A percentile compares a stretch with the other conserved stretches of the same genome.
phyloP scores from a whole-genome alignment of 2,329 filamentous ascomycete species.

The Chalara sp. region DNA sequence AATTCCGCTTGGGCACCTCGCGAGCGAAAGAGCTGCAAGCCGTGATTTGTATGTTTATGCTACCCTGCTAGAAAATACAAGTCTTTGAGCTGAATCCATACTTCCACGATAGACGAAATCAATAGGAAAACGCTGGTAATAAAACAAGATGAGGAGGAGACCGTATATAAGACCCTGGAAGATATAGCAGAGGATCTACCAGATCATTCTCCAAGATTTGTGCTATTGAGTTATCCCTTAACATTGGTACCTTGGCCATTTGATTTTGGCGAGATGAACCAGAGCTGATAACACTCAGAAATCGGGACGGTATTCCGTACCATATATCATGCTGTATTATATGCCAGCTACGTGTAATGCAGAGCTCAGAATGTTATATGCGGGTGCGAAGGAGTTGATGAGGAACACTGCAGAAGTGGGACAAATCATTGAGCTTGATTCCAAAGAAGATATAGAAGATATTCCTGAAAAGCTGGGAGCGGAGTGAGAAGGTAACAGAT shows the following conservation, averaged over 20 bases:
- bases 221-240: conserved; percentile 85
- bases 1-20: conserved; percentile 89
- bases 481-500: neutral
- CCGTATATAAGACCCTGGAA: conserved; percentile 72
- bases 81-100: neutral
- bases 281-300: conserved; percentile 41
- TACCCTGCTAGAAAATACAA: neutral
- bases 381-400: conserved; percentile 93
- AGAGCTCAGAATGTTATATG: conserved; percentile 87
- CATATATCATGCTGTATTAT: conserved; percentile 93
- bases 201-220: conserved; percentile 82
- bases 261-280: neutral
- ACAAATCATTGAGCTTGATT: conserved; percentile 77
- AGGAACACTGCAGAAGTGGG: conserved; percentile 88
- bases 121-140: conserved; percentile 89
- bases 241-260: conserved; percentile 58
- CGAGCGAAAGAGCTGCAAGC: conserved; percentile 81
- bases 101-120: conserved; percentile 63
- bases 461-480: conserved; percentile 59
- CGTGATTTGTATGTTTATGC: conserved; percentile 74
- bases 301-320: conserved; percentile 78
- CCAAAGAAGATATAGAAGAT: conserved; percentile 73
- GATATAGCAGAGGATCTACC: conserved; percentile 84
- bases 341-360: conserved; percentile 86
- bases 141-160: conserved; percentile 68